These are phyloP conservation scores for Garcia nutans DNA, from an alignment of 345 rosid species.

Conservation along the genomic window DNA sequence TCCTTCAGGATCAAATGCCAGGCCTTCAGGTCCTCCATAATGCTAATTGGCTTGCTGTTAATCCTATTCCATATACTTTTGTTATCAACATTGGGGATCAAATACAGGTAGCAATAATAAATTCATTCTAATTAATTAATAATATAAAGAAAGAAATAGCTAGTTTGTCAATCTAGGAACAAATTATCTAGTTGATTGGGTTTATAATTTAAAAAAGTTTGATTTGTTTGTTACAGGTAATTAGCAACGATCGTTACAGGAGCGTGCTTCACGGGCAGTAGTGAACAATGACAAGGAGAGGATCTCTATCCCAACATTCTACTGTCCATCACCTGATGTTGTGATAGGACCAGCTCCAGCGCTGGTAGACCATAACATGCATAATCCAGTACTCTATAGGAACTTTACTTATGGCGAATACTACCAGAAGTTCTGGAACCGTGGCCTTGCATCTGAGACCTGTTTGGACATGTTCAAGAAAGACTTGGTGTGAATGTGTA, in stretches of 20 bases:
- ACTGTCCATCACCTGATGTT: conserved; percentile 20
- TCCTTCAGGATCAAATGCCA: conserved; percentile 68
- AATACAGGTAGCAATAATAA: conserved; percentile 42
- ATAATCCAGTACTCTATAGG: background rate
- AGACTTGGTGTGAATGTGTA: too few relatives aligned
- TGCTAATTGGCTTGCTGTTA: conserved; percentile 64
- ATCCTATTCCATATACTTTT: conserved; percentile 61
- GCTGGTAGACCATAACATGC: background rate
- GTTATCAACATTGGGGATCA: conserved; percentile 71
- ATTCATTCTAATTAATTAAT: too few relatives aligned
- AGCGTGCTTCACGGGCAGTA: conserved; percentile 19
- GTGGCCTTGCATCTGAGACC: background rate
- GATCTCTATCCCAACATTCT: conserved; percentile 18
- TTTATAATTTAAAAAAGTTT: background rate
- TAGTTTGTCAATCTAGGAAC: too few relatives aligned
- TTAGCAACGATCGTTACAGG: conserved; percentile 20
- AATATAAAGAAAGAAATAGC: too few relatives aligned
- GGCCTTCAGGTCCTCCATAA: conserved; percentile 60
- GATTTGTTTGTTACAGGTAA: background rate
- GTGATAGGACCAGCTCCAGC: background rate
- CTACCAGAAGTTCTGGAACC: conserved; percentile 16
- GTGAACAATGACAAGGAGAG: conserved; percentile 11
- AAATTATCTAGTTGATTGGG: too few relatives aligned
- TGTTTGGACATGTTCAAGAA: conserved; percentile 20
- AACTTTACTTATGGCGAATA: conserved; percentile 12